Evolutionary conservation across 768 basidiomycete species (phyloP), one percentile per base, ranked within the genome.

Genomic region (Pisolithus sp.): DNA sequence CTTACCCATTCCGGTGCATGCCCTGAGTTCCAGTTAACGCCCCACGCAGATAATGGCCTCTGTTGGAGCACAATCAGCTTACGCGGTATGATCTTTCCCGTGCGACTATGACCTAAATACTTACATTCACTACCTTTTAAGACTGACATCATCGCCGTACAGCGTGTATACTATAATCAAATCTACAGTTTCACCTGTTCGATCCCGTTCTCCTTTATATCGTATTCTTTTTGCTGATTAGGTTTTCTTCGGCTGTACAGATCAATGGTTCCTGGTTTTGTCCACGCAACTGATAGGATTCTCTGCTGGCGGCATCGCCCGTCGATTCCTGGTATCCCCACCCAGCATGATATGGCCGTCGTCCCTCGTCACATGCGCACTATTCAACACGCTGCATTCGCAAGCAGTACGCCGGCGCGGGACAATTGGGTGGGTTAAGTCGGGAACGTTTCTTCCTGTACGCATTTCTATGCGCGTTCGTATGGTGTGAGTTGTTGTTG

Each of bases 361-460:
- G 20, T 83, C 86, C 53, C 76, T 91, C 20, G 85, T 89, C 39
- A 81, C 77, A 13, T 89, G 88, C 57, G 84, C 86, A 2, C 60
- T 79, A 30, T 87, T 89, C 69, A 89, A 89, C 58, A 89, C 87
- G 1, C 73, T 89, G 0, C 89, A 92, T 66, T 81, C 82, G 0
- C 78, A 82, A n/a, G 49, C 69, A 76, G 49, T 86, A 86, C 56
- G 73, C 80, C 3, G 86, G 86, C 44, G 76, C 78, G 15, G 83
- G 85, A 13, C 74, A 67, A 26, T 73, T 76, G 37, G 78, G 80
- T 2, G 86, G 86, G 36, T 69, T 91, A 40, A 81, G 78, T 55
- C 81, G 91, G 49, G 85, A 87, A 63, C 76, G 81, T 5, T 93
- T 90, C 74, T 92, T 92, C 75, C 56, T 81, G 52, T 81, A 77